Evolutionary conservation across 2,329 filamentous ascomycete genomes (phyloP), one percentile per base, ranked within the genome.

Genomic region (Xylariales sp.): DNA sequence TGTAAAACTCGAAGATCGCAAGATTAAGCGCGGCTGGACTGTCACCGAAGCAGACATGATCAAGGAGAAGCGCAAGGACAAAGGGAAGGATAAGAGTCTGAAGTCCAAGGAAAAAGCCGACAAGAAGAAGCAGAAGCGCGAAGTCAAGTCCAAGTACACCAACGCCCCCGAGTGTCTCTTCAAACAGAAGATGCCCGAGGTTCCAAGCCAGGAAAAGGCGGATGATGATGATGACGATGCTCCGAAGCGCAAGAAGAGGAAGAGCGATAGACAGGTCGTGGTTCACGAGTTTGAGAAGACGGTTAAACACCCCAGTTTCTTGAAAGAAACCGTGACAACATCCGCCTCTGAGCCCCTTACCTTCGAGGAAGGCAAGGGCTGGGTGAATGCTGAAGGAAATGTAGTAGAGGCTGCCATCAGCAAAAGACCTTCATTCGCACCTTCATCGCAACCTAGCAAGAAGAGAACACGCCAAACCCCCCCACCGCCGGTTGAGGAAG

Each of bases 221-320:
- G 50, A 57, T 2, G 63, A 67, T 20, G 63, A 63, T 4, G 61
- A 68, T 6, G 58, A 59, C 15, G 56, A 62, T 12, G 59, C 65
- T n/a, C 68, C 70, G 45, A 71, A 72, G 49, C 80, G 76, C 48
- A 81, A 79, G 50, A 77, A 76, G 47, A 76, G 72, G 43, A 76
- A 78, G 50, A 72, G 73, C 31, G 71, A 69, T 36, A 37, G 69
- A 12, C 78, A 85, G 42, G 72, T 83, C 2, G 69, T 88, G 4
- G 74, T 97, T 4, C 90, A 97, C 60, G 93, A 98, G 57, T 97
- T 96, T 56, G 78, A 85, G 50, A 89, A 88, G 57, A 89, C 85
- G 6, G 81, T 78, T 25, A 91, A 88, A 52, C 84, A 88, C 46
- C 87, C 89, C 0, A 85, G 78, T 5, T 96, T 95, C 56, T 62